Evolutionary conservation across 768 basidiomycete species (phyloP).

Genomic region (Panaeolus cyanescens): DNA sequence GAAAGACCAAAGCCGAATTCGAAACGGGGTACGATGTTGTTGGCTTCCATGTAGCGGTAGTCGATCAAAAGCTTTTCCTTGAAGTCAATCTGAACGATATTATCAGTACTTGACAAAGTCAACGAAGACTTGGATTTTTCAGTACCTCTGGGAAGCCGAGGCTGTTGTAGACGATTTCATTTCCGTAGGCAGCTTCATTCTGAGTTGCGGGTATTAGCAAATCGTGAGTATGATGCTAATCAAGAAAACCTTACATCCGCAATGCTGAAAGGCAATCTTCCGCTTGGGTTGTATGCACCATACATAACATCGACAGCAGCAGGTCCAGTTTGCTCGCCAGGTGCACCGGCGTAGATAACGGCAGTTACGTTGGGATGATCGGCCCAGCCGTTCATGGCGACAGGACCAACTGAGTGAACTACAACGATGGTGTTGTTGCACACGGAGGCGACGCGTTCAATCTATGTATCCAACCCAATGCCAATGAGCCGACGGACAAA

Average conservation of each 20-base stretch:
- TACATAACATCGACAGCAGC: constrained; percentile 77
- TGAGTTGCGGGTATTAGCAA: constrained; percentile 12
- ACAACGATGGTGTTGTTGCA: constrained; percentile 83
- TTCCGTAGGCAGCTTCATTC: constrained; percentile 43
- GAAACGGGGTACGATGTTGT: constrained; percentile 53
- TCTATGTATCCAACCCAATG: constrained; percentile 28
- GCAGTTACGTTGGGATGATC: constrained; percentile 73
- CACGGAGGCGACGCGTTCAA: constrained; percentile 59
- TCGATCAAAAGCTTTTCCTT: constrained; percentile 67
- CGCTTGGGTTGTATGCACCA: constrained; percentile 75
- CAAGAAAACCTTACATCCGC: constrained; percentile 47
- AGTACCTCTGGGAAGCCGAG: constrained; percentile 40
- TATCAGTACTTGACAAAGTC: neutral
- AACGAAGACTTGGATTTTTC: constrained; percentile 16
- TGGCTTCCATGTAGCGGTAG: constrained; percentile 64
- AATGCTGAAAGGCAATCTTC: constrained; percentile 73
- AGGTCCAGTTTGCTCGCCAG: constrained; percentile 80
- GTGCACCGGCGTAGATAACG: constrained; percentile 55
- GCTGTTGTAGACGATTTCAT: constrained; percentile 43
- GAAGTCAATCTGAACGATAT: constrained; percentile 54
- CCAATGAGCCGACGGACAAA: constrained; percentile 27
- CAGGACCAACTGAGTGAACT: constrained; percentile 75
- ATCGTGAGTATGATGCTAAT: neutral
- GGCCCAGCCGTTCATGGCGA: constrained; percentile 68
- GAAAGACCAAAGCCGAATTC: constrained; percentile 76